These are phyloP conservation scores for Hygrophila difformis DNA, from an alignment of 257 asterid species.

Conservation along the genomic window DNA sequence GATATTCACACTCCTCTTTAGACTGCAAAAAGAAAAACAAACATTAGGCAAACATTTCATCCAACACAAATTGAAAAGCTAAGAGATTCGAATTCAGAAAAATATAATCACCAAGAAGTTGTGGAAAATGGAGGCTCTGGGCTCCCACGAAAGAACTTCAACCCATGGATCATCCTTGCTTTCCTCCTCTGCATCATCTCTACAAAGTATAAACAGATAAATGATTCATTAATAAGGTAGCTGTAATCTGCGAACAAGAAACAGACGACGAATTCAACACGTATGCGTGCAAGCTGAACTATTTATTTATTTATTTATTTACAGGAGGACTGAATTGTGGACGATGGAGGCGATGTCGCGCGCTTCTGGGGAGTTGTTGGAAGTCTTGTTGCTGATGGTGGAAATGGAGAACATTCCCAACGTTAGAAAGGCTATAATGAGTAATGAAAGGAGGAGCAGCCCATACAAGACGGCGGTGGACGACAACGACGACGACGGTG, in stretches of 20 bases:
- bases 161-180: conserved; percentile 82
- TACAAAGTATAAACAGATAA: no score
- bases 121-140: conserved; percentile 79
- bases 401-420: conserved; percentile 59
- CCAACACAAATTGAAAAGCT: neutral
- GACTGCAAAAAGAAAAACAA: conserved; percentile 36
- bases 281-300: neutral
- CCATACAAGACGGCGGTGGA: conserved; percentile 36
- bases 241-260: neutral
- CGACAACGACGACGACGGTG: no score
- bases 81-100: neutral
- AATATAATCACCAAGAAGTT: conserved; percentile 59
- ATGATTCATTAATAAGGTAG: conserved; percentile 14
- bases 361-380: conserved; percentile 40
- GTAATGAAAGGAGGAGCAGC: conserved; percentile 41
- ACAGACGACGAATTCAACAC: conserved; percentile 8
- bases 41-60: neutral
- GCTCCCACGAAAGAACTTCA: conserved; percentile 92
- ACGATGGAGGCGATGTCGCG: conserved; percentile 69
- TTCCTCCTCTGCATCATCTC: conserved; percentile 37
- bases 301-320: no score
- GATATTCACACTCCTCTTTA: conserved; percentile 83
- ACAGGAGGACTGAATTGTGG: conserved; percentile 48
- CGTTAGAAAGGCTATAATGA: conserved; percentile 40
- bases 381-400: conserved; percentile 22